phyloP scores from a whole-genome alignment of 2,329 filamentous ascomycete genomes.

The Mycosphaerella sp. region DNA sequence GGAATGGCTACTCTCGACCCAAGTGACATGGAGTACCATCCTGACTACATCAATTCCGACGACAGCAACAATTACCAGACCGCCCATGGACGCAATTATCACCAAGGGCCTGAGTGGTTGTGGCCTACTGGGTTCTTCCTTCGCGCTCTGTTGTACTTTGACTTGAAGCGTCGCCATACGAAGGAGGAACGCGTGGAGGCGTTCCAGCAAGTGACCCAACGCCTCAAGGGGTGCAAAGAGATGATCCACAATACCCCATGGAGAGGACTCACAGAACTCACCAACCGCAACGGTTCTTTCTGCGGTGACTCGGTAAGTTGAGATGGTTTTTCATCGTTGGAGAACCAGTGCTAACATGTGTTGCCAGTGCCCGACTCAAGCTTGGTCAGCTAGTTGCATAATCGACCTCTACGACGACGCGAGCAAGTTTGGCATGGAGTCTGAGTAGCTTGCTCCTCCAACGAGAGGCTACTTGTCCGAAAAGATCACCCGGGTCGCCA shows the following conservation, averaged over 20 bases:
- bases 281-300: conserved; percentile 76
- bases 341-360: conserved; percentile 28
- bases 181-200: conserved; percentile 69
- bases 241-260: conserved; percentile 74
- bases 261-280: conserved; percentile 89
- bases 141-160: conserved; percentile 83
- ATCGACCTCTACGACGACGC: conserved; percentile 97
- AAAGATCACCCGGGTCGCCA: conserved; percentile 1
- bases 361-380: conserved; percentile 77
- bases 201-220: conserved; percentile 87
- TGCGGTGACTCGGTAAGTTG: conserved; percentile 78
- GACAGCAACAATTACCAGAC: conserved; percentile 88
- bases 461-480: conserved; percentile 7
- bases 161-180: conserved; percentile 63
- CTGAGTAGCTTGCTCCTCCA: conserved; percentile 10
- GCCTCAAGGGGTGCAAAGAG: conserved; percentile 76
- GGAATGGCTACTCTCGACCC: conserved; percentile 97
- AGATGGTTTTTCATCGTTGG: background rate
- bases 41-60: conserved; percentile 91
- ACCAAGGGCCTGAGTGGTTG: conserved; percentile 96
- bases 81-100: conserved; percentile 92
- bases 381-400: conserved; percentile 91
- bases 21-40: conserved; percentile 83
- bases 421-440: conserved; percentile 22
- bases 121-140: conserved; percentile 98